Percentiles rank a stretch among this genome's conserved stretches.
Evolutionary conservation across 495 filamentous ascomycete species (phyloP).

Genomic region (Glonium stellatum): DNA sequence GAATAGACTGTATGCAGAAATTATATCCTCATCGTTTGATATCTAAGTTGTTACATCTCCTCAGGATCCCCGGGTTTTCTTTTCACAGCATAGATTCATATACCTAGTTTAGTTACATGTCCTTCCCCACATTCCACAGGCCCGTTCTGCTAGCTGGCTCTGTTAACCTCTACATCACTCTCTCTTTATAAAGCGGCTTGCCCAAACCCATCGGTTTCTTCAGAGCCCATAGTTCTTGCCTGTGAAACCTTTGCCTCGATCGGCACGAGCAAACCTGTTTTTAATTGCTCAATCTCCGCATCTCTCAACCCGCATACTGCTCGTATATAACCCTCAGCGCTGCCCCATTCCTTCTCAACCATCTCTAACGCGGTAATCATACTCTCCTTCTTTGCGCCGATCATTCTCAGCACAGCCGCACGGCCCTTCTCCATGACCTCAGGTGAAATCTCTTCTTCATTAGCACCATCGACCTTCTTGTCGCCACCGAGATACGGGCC

Average conservation of each 20-base stretch:
- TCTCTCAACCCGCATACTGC: constrained; percentile 46
- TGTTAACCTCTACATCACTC: too few relatives aligned
- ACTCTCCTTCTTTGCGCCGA: constrained; percentile 32
- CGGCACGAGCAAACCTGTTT: constrained; percentile 37
- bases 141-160: too few relatives aligned
- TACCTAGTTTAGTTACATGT: too few relatives aligned
- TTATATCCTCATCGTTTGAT: too few relatives aligned
- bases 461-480: not conserved
- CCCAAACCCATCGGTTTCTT: too few relatives aligned
- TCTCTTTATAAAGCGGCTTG: too few relatives aligned
- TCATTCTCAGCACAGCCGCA: constrained; percentile 26
- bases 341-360: constrained; percentile 48
- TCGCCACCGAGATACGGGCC: not conserved
- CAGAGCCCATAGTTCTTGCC: too few relatives aligned
- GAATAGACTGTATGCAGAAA: too few relatives aligned
- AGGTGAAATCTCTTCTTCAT: constrained; percentile 7
- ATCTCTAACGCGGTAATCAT: constrained; percentile 50
- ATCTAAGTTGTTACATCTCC: too few relatives aligned
- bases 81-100: too few relatives aligned
- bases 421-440: constrained; percentile 28
- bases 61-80: too few relatives aligned
- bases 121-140: too few relatives aligned
- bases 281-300: constrained; percentile 45
- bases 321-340: constrained; percentile 49
- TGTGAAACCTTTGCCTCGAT: not conserved